A percentile compares a stretch with the other conserved stretches of the same genome.
Evolutionary conservation across 2,329 filamentous ascomycete species (phyloP).

Genomic region (Fusarium duplospermum): DNA sequence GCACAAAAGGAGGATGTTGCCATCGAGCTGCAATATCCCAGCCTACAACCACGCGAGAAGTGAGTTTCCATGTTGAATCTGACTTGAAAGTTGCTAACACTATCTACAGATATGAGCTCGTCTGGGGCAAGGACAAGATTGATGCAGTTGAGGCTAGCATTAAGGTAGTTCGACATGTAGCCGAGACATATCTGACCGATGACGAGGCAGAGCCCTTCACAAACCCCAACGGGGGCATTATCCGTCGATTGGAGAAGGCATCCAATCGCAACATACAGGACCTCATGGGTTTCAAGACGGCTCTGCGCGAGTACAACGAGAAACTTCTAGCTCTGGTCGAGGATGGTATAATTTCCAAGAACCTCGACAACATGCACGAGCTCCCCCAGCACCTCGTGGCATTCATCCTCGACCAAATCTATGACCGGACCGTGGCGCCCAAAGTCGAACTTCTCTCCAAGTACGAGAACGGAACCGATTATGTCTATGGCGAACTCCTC

Average conservation of each 20-base stretch:
- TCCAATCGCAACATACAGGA: constrained; percentile 73
- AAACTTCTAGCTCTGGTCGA: constrained; percentile 73
- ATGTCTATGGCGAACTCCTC: constrained; percentile 93
- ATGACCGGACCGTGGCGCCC: constrained; percentile 91
- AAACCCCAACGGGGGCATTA: constrained; percentile 78
- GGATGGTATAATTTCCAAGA: constrained; percentile 77
- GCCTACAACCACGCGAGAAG: constrained; percentile 75
- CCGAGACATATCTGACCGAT: constrained; percentile 81
- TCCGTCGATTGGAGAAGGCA: constrained; percentile 81
- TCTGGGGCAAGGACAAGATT: constrained; percentile 82
- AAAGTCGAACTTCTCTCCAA: constrained; percentile 84
- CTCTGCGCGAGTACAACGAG: constrained; percentile 82
- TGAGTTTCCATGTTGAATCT: constrained; percentile 50
- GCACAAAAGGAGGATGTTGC: constrained; percentile 64
- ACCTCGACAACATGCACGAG: constrained; percentile 75
- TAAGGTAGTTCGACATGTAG: constrained; percentile 75
- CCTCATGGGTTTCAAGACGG: constrained; percentile 75
- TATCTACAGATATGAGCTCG: constrained; percentile 66
- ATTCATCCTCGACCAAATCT: constrained; percentile 87
- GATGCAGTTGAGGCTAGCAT: constrained; percentile 81
- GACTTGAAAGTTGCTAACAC: constrained; percentile 26
- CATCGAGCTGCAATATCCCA: constrained; percentile 87
- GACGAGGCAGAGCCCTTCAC: constrained; percentile 75
- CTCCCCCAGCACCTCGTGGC: constrained; percentile 79
- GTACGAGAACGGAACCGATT: constrained; percentile 91